phyloP scores from a whole-genome alignment of 192 early-diverging fungal species.

The Umbelopsis vinacea region DNA sequence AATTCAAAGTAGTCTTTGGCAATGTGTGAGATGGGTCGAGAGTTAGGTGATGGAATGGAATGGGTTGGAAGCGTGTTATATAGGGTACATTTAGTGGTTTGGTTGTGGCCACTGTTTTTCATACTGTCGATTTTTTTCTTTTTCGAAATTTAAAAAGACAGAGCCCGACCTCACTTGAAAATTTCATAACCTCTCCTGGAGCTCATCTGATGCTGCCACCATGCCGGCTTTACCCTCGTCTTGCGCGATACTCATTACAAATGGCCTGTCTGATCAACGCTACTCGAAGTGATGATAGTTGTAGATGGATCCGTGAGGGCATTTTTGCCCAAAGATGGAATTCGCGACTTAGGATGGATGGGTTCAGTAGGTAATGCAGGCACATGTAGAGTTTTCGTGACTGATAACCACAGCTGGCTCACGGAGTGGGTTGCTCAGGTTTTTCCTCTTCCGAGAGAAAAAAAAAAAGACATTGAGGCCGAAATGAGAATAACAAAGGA shows the following conservation, averaged over 20 bases:
- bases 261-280: constrained; percentile 19
- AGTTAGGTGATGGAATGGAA: too few species aligned
- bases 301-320: constrained; percentile 9
- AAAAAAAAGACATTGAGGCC: not conserved
- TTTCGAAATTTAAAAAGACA: too few species aligned
- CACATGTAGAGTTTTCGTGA: not conserved
- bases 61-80: too few species aligned
- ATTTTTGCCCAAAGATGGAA: not conserved
- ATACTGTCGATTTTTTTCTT: too few species aligned
- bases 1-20: not conserved
- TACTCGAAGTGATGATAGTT: constrained; percentile 8
- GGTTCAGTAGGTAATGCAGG: not conserved
- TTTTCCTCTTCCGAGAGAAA: not conserved
- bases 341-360: not conserved
- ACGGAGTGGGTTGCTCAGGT: not conserved
- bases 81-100: too few species aligned
- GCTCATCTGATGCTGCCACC: not conserved
- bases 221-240: not conserved
- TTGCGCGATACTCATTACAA: not conserved
- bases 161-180: not conserved
- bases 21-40: not conserved
- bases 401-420: not conserved
- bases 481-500: constrained; percentile 21
- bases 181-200: not conserved
- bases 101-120: too few species aligned